Evolutionary conservation across 2,329 filamentous ascomycete genomes (phyloP).

Genomic region (Fusarium sp.): DNA sequence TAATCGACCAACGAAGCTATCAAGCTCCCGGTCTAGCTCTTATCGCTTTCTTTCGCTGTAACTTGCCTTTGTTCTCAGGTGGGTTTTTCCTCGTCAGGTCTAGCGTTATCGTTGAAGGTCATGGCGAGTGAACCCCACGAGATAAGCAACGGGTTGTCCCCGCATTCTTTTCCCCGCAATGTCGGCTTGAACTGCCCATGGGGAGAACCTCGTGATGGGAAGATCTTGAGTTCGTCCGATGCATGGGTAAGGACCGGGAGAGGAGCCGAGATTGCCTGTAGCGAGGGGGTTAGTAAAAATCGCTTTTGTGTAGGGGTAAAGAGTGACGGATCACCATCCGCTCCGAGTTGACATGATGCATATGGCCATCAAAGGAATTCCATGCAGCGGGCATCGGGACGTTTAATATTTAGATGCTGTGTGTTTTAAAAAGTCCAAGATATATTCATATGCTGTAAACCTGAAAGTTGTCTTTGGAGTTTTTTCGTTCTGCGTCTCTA

Average conservation of each 20-base stretch:
- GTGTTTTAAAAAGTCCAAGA: fast-evolving
- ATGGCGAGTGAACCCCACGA: not conserved
- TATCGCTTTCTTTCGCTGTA: not conserved
- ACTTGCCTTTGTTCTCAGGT: not conserved
- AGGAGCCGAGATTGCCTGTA: not conserved
- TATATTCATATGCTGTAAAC: not conserved
- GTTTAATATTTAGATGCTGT: not conserved
- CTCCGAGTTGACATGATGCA: not conserved
- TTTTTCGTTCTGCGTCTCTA: not conserved
- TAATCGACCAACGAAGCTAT: not conserved
- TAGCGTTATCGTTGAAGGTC: not conserved
- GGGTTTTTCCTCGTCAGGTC: not conserved
- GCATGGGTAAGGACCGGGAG: not conserved
- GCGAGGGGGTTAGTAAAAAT: not conserved
- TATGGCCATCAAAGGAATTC: not conserved
- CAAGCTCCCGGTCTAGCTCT: not conserved
- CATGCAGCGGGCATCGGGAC: not conserved
- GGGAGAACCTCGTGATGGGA: not conserved
- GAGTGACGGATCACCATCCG: not conserved
- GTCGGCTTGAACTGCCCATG: not conserved
- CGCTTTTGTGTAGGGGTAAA: not conserved
- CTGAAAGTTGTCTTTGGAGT: not conserved
- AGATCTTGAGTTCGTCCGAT: not conserved
- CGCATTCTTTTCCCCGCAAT: not conserved
- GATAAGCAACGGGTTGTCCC: not conserved